phyloP scores from a whole-genome alignment of 1,284 basidiomycete genomes.

The Sutorius eximius region DNA sequence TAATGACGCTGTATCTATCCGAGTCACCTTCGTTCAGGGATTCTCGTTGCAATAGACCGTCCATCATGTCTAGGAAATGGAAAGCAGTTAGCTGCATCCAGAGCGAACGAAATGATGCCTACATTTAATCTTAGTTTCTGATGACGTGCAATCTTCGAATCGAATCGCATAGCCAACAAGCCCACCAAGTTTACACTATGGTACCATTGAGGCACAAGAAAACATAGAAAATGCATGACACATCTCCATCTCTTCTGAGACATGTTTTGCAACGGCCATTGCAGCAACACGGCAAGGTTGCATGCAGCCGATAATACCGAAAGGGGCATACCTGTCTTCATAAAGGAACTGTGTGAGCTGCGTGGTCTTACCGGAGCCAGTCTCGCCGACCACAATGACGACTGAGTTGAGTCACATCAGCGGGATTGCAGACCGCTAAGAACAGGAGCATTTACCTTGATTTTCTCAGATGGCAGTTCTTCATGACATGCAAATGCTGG shows the following conservation, averaged over 20 bases:
- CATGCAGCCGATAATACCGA: constrained; percentile 92
- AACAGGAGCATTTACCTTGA: constrained; percentile 60
- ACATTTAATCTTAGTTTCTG: constrained; percentile 96
- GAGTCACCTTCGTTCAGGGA: constrained; percentile 95
- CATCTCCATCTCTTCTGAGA: constrained; percentile 92
- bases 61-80: constrained; percentile 82
- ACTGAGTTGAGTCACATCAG: constrained; percentile 47
- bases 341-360: constrained; percentile 91
- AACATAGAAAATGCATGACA: constrained; percentile 17
- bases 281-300: constrained; percentile 97
- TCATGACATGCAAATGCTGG: constrained; percentile 98
- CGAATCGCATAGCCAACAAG: constrained; percentile 96
- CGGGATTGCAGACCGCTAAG: neutral
- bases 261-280: constrained; percentile 98
- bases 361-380: constrained; percentile 94
- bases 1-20: constrained; percentile 93
- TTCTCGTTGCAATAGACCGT: constrained; percentile 94
- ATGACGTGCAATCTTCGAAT: constrained; percentile 94
- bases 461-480: constrained; percentile 91
- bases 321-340: constrained; percentile 90
- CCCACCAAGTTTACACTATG: constrained; percentile 80
- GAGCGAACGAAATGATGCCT: constrained; percentile 26
- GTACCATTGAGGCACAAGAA: constrained; percentile 3
- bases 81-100: constrained; percentile 2
- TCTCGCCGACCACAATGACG: constrained; percentile 92